These are phyloP conservation scores for Boletus patriciae DNA, from an alignment of 768 basidiomycete genomes.

Conservation along the genomic window DNA sequence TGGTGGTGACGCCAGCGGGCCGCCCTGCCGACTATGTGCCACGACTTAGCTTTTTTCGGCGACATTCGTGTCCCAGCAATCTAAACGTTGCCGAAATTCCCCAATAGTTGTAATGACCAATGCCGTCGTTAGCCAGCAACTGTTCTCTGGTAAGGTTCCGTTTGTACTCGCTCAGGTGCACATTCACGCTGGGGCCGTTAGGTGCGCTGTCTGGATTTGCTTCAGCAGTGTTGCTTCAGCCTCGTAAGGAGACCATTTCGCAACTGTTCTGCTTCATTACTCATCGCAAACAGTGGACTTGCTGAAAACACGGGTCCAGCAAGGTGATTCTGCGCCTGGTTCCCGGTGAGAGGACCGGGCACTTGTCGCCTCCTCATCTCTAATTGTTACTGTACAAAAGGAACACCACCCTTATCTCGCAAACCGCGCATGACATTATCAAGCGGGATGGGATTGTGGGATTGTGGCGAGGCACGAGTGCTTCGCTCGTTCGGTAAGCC, in stretches of 20 bases:
- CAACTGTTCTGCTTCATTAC: not conserved
- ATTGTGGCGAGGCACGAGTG: slow-evolving; percentile 86
- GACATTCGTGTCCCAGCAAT: too few species aligned
- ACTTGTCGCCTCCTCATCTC: not conserved
- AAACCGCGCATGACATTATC: slow-evolving; percentile 58
- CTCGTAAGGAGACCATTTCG: slow-evolving; percentile 48
- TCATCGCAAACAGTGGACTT: slow-evolving; percentile 63
- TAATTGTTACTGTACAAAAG: slow-evolving; percentile 18
- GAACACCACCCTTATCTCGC: slow-evolving; percentile 45
- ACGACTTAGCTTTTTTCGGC: too few species aligned
- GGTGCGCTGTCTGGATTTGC: slow-evolving; percentile 79
- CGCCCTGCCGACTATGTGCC: too few species aligned
- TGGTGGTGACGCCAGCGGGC: too few species aligned
- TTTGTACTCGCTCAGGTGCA: not conserved
- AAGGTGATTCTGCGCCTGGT: slow-evolving; percentile 55
- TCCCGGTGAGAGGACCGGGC: slow-evolving; percentile 36
- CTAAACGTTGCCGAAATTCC: too few species aligned
- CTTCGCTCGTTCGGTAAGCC: slow-evolving; percentile 69
- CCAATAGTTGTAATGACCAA: slow-evolving; percentile 22
- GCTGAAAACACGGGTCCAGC: slow-evolving; percentile 89
- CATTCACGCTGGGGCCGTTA: slow-evolving; percentile 23
- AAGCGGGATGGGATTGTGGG: slow-evolving; percentile 62
- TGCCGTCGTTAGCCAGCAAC: slow-evolving; percentile 27
- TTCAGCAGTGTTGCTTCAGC: slow-evolving; percentile 73
- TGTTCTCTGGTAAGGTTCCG: slow-evolving; percentile 27